Evolutionary conservation across 495 filamentous ascomycete genomes (phyloP).

Genomic region (Neurospora sp.): DNA sequence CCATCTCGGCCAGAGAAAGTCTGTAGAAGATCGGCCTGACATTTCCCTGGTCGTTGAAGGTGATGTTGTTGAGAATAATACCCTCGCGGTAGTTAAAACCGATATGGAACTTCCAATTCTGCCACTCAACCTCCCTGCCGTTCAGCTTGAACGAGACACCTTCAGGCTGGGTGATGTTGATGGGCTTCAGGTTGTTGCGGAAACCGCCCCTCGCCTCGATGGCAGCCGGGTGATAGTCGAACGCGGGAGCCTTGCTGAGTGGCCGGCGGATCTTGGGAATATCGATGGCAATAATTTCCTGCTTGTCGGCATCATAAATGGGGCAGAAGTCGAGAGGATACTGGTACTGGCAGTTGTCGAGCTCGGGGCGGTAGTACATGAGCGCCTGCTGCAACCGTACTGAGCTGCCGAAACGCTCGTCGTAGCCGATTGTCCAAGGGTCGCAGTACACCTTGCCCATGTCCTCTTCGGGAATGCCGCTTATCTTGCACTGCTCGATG

Average conservation of each 20-base stretch:
- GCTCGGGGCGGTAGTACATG: conserved; percentile 87
- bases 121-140: conserved; percentile 75
- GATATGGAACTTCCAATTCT: conserved; percentile 90
- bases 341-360: conserved; percentile 84
- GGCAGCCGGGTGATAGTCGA: conserved; percentile 70
- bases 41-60: conserved; percentile 77
- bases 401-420: conserved; percentile 76
- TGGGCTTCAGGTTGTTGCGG: conserved; percentile 76
- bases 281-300: conserved; percentile 81
- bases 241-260: conserved; percentile 59
- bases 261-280: conserved; percentile 71
- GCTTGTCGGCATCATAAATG: conserved; percentile 76
- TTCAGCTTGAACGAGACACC: conserved; percentile 84
- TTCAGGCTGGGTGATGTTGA: conserved; percentile 90
- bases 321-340: conserved; percentile 93
- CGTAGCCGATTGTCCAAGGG: conserved; percentile 93
- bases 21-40: conserved; percentile 79
- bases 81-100: conserved; percentile 97
- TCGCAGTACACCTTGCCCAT: conserved; percentile 88
- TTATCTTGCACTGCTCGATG: conserved; percentile 81
- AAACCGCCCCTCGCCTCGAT: conserved; percentile 70
- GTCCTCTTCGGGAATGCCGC: conserved; percentile 76
- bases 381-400: conserved; percentile 83
- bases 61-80: conserved; percentile 84
- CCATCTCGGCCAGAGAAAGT: conserved; percentile 92